A percentile compares a stretch with the other conserved stretches of the same genome.
phyloP scores from a whole-genome alignment of 768 basidiomycete species.

The Melanogaster broomeanus region DNA sequence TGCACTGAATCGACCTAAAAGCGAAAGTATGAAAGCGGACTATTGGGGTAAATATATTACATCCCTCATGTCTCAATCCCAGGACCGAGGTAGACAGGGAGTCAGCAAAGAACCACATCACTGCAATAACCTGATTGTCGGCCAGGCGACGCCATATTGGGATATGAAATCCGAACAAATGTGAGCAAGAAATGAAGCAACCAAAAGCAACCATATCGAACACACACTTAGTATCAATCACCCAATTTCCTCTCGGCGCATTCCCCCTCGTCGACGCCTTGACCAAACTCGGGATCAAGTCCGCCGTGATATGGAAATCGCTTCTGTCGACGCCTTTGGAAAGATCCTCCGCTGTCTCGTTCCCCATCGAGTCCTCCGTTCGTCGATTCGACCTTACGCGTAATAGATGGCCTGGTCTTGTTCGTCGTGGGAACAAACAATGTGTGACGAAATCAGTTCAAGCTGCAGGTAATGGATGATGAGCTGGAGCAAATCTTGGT shows the following conservation, averaged over 20 bases:
- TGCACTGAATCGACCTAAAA: no score
- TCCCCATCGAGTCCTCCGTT: no score
- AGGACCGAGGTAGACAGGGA: neutral
- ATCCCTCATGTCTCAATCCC: no score
- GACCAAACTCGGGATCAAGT: slow-evolving; percentile 68
- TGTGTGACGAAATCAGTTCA: no score
- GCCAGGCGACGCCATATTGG: slow-evolving; percentile 55
- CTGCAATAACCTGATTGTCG: slow-evolving; percentile 45
- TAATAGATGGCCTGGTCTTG: slow-evolving; percentile 74
- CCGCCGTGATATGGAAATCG: slow-evolving; percentile 73
- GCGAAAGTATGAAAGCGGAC: no score
- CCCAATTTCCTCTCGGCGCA: slow-evolving; percentile 54
- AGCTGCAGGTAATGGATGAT: no score
- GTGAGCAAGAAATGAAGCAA: slow-evolving; percentile 19
- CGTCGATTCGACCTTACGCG: slow-evolving; percentile 78
- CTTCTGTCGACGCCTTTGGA: slow-evolving; percentile 71
- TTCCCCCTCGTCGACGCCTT: slow-evolving; percentile 64
- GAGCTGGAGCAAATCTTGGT: no score
- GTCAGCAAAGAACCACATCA: slow-evolving; percentile 45
- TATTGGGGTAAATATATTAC: no score
- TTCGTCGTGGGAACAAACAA: slow-evolving; percentile 85
- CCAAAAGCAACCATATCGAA: slow-evolving; percentile 49
- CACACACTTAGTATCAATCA: no score
- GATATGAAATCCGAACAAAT: slow-evolving; percentile 14
- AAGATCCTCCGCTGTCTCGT: slow-evolving; percentile 56